phyloP scores from a whole-genome alignment of 352 stramenopile genomes.

The Labyrinthula sp. region DNA sequence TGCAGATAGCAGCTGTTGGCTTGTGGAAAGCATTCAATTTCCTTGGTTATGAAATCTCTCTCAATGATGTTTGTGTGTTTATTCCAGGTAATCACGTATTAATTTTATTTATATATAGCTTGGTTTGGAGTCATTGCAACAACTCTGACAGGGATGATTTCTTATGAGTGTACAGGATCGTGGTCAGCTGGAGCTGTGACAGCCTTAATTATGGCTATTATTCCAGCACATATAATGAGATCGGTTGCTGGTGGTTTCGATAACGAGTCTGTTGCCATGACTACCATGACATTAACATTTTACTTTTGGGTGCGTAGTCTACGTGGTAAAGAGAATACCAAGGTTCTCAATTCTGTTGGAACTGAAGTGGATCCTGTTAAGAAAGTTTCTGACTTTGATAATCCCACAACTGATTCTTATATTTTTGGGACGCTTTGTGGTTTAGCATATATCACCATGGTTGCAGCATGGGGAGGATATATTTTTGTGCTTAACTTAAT shows the following conservation, averaged over 20 bases:
- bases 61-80: constrained; percentile 58
- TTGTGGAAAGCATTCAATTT: constrained; percentile 19
- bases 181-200: constrained; percentile 57
- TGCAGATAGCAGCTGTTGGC: constrained; percentile 22
- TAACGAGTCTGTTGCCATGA: constrained; percentile 91
- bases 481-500: constrained; percentile 99
- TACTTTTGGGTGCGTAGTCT: constrained; percentile 63
- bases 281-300: constrained; percentile 87
- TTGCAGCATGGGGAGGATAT: constrained; percentile 82
- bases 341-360: constrained; percentile 27
- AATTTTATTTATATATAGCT: constrained; percentile 18
- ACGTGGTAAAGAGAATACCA: constrained; percentile 2
- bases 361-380: not conserved
- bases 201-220: constrained; percentile 76
- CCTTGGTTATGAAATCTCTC: constrained; percentile 15
- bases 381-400: constrained; percentile 27
- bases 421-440: constrained; percentile 42
- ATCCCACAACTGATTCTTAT: constrained; percentile 34
- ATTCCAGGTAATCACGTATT: constrained; percentile 39
- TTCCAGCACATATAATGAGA: constrained; percentile 85
- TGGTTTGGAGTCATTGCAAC: constrained; percentile 27
- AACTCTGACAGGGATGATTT: constrained; percentile 24
- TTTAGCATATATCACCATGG: constrained; percentile 89
- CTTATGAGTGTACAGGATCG: constrained; percentile 1
- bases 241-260: constrained; percentile 89